Base-by-base conservation (phyloP, 805 yeast species). In the Candida multigemmis region DNA sequence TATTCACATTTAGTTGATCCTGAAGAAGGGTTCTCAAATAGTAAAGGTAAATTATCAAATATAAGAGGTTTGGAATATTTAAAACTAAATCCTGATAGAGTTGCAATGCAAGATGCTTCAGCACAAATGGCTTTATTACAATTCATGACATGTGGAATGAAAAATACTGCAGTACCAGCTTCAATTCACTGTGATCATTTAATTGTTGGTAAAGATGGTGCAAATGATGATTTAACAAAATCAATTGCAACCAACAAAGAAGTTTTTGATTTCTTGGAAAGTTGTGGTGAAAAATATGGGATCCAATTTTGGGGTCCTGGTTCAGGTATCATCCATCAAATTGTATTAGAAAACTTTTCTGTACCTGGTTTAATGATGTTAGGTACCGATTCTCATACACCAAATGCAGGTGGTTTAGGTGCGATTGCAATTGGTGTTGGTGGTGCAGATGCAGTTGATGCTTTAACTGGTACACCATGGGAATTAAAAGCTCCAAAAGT, bases 291-390 rank as follows among this genome's bases (percentile, higher is more conserved):
- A 43, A 86, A 84, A 55, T 91, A 87, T 60, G 94, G 95, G 49
- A 87, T 91, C 43, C 95, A 87, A 56, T 91, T 91, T 68, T 91
- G 98, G 98, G 93, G 91, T 18, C 98, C 98, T 31, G 98, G 98
- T 38, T 87, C 97, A 12, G 98, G 98, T 50, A 91, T 91, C 49
- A 91, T 91, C 46, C 98, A 91, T 57, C 98, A 91, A 66, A 91
- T 91, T 44, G 96, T 91, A 24, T 67, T 91, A 42, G 98, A 91
- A 63, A 91, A 91, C 69, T 91, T 84, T 57, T 80, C 94, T 33
- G 91, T 85, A 44, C 98, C 98, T 33, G 98, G 98, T 48, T 70
- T 84, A 38, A 77, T 91, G 83, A 82, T 91, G 86, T 71, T 91
- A 34, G 98, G 98, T 42, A 91, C 98, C 21, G 98, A 91, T 59